Evolutionary conservation across 2,329 filamentous ascomycete species (phyloP).

Genomic region (Rutstroemia sp.): DNA sequence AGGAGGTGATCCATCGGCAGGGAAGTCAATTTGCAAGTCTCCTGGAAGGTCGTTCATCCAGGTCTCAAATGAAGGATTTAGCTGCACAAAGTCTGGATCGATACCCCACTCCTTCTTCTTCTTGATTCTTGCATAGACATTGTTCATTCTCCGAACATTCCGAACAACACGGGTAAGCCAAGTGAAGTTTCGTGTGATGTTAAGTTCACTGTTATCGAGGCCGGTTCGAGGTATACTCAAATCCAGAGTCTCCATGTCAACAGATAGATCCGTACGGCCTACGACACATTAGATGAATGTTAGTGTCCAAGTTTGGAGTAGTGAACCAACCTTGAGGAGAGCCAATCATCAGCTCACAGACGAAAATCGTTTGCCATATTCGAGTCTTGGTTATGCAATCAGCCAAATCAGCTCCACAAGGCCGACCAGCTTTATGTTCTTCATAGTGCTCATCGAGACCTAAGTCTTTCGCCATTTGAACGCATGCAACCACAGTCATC

Average conservation of each 20-base stretch:
- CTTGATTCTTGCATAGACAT: constrained; percentile 65
- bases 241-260: constrained; percentile 70
- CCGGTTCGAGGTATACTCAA: constrained; percentile 59
- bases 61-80: constrained; percentile 67
- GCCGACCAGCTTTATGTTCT: constrained; percentile 63
- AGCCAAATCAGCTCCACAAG: constrained; percentile 59
- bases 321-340: constrained; percentile 68
- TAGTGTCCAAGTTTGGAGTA: not conserved
- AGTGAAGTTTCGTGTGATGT: constrained; percentile 75
- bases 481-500: constrained; percentile 89
- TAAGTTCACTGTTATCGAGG: constrained; percentile 66
- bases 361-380: constrained; percentile 82
- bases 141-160: constrained; percentile 71
- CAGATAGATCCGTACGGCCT: constrained; percentile 73
- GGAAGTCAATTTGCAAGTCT: constrained; percentile 72
- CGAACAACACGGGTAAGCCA: constrained; percentile 72
- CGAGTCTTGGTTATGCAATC: constrained; percentile 82
- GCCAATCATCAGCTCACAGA: constrained; percentile 87
- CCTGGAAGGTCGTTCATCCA: constrained; percentile 73
- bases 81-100: constrained; percentile 72
- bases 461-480: constrained; percentile 88
- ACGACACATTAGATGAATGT: constrained; percentile 11
- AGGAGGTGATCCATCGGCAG: constrained; percentile 69
- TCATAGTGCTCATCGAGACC: constrained; percentile 82
- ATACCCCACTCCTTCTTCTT: constrained; percentile 78